Conservation (phyloP, 2,329 filamentous ascomycete genomes). For the Alternaria longipes region DNA sequence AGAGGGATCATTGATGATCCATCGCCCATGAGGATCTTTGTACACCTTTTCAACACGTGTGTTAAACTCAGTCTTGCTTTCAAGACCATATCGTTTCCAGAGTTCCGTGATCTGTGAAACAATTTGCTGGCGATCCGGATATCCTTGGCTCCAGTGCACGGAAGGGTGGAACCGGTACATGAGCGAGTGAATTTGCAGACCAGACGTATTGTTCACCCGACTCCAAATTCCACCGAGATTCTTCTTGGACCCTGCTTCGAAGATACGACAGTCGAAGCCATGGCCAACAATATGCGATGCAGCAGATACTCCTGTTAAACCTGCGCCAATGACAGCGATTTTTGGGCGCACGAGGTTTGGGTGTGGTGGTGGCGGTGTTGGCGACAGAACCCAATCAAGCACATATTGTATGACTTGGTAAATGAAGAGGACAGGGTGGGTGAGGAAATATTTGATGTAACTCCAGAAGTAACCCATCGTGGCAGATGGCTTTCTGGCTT, state of each 20-base stretch:
- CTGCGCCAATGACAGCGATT: slow-evolving; percentile 59
- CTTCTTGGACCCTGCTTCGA: slow-evolving; percentile 74
- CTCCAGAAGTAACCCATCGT: slow-evolving; percentile 31
- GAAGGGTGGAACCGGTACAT: slow-evolving; percentile 92
- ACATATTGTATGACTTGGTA: slow-evolving; percentile 73
- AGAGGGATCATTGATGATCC: slow-evolving; percentile 78
- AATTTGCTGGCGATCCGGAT: slow-evolving; percentile 80
- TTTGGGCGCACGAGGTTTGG: slow-evolving; percentile 67
- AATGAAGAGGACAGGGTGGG: slow-evolving; percentile 64
- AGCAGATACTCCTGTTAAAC: slow-evolving; percentile 77
- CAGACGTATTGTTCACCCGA: slow-evolving; percentile 81
- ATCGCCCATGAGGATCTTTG: slow-evolving; percentile 72
- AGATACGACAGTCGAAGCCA: slow-evolving; percentile 83
- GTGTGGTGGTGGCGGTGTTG: slow-evolving; percentile 70
- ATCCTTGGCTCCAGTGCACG: slow-evolving; percentile 77
- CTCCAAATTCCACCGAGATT: slow-evolving; percentile 83
- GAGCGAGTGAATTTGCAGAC: slow-evolving; percentile 82
- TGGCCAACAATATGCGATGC: slow-evolving; percentile 85
- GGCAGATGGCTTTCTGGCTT: neutral
- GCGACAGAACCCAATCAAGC: slow-evolving; percentile 71
- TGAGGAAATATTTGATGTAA: slow-evolving; percentile 42
- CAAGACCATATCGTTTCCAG: slow-evolving; percentile 78
- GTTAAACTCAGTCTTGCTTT: slow-evolving; percentile 76
- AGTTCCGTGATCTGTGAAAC: slow-evolving; percentile 74
- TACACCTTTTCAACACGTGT: slow-evolving; percentile 74